Evolutionary conservation across 2,329 filamentous ascomycete genomes (phyloP).

Genomic region (Colletotrichum sp.): DNA sequence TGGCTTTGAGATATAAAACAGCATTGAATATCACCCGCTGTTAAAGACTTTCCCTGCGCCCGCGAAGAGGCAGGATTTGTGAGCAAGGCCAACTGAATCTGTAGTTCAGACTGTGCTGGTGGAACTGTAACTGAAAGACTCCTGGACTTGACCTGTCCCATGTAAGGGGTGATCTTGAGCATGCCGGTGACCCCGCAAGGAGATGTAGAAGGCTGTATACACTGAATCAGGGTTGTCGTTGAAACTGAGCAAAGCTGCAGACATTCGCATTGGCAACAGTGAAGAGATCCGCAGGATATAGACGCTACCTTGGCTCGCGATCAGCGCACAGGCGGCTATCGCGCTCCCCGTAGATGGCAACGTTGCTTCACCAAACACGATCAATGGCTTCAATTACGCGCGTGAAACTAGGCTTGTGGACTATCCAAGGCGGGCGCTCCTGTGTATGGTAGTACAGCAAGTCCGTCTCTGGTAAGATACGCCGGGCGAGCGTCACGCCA

Average conservation of each 20-base stretch:
- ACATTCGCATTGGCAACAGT: fast-evolving
- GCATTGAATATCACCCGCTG: not conserved
- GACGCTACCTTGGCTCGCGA: not conserved
- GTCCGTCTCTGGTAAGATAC: not conserved
- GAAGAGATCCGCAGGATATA: not conserved
- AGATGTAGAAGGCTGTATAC: not conserved
- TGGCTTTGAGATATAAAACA: not conserved
- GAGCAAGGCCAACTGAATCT: not conserved
- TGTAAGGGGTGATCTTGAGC: not conserved
- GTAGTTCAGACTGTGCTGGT: not conserved
- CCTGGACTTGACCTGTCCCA: not conserved
- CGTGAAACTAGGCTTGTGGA: not conserved
- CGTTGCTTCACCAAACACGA: fast-evolving
- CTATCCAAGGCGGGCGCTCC: fast-evolving
- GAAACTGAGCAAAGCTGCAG: not conserved
- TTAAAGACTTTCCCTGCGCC: no score
- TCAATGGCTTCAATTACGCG: not conserved
- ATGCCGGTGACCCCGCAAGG: not conserved
- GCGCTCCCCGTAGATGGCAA: not conserved
- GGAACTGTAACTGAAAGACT: not conserved
- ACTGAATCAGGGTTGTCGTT: not conserved
- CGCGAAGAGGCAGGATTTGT: not conserved
- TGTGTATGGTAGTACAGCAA: not conserved
- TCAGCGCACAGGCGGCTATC: not conserved
- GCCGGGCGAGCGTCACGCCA: not conserved